These are phyloP conservation scores for Limonium bicolor DNA, from an alignment of 148 eudicot species.

Conservation along the genomic window DNA sequence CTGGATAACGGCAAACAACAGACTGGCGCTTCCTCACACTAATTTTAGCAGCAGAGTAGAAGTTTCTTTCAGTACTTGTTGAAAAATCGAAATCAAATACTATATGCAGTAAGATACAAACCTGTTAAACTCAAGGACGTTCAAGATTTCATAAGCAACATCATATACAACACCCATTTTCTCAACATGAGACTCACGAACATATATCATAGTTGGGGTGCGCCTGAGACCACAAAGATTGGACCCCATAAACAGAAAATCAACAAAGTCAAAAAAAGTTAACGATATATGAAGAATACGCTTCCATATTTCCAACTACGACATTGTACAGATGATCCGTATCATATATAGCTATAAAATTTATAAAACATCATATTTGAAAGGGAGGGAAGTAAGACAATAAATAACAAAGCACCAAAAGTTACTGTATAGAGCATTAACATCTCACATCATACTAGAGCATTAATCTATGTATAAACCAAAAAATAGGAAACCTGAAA, in stretches of 20 bases:
- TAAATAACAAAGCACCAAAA: too few relatives aligned
- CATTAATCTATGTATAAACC: neutral
- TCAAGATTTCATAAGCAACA: constrained; percentile 76
- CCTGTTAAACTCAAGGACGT: constrained; percentile 98
- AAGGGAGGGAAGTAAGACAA: too few relatives aligned
- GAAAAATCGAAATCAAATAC: constrained; percentile 5
- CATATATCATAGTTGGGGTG: constrained; percentile 81
- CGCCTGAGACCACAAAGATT: constrained; percentile 38
- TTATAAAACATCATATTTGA: too few relatives aligned
- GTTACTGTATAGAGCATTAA: too few relatives aligned
- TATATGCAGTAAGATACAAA: constrained; percentile 11
- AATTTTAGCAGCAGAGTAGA: constrained; percentile 11
- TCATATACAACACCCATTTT: constrained; percentile 83
- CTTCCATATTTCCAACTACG: too few relatives aligned
- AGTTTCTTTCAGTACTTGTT: constrained; percentile 9
- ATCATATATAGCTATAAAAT: too few relatives aligned
- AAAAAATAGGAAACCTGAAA: constrained; percentile 38
- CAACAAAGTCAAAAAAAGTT: neutral
- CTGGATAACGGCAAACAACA: constrained; percentile 84
- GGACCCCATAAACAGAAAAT: constrained; percentile 2
- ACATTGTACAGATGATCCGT: too few relatives aligned
- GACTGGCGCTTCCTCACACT: constrained; percentile 98
- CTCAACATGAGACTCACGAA: constrained; percentile 90
- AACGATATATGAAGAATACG: too few relatives aligned
- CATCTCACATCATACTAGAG: too few relatives aligned